Base-by-base conservation (phyloP, 805 yeast species). In the Yarrowia yakushimensis region DNA sequence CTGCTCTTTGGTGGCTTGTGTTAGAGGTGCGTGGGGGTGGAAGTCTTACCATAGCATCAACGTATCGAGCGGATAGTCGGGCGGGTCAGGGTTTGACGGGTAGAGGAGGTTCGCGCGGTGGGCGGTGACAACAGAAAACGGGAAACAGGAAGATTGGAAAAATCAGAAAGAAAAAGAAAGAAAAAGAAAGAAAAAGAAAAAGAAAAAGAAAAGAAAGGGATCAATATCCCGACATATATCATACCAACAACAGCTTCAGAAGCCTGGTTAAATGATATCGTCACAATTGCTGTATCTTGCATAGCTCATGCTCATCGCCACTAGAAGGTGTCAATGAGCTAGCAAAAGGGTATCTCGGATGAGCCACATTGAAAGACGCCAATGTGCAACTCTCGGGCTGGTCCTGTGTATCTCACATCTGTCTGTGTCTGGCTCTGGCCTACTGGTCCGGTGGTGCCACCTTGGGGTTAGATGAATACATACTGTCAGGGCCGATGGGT, bases 1-100 rank as follows among this genome's bases (percentile, higher is more conserved):
- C 67, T 86, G 60, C 27, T 55, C 60, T n/a, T 39, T 55, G 41
- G 48, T 55, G 48, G 60, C 60, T 55, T 39, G 59, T 55, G 60
- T 55, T 55, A 55, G 60, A 37, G 12, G 25, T 12, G 46, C 15
- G 41, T 18, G 9, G 22, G 13, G 13, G 20, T 9, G n/a, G n/a
- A n/a, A n/a, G n/a, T n/a, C n/a, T n/a, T n/a, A n/a, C n/a, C n/a
- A n/a, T 8, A 23, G 22, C 41, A 9, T 36, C 22, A 36, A 36
- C 22, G 41, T 36, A 18, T 36, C 41, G 7, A 18, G 41, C 41
- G 41, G 34, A 31, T 31, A 31, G 37, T 34, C 37, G 41, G 41
- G 41, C 15, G 41, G 41, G 18, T 25, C 27, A 25, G 27, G 27
- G 27, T 25, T 25, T 25, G 27, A n/a, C n/a, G n/a, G n/a, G n/a